Base-by-base conservation (phyloP, 176 grass and related monocot genomes). In the Bolboschoenus planiculmis region DNA sequence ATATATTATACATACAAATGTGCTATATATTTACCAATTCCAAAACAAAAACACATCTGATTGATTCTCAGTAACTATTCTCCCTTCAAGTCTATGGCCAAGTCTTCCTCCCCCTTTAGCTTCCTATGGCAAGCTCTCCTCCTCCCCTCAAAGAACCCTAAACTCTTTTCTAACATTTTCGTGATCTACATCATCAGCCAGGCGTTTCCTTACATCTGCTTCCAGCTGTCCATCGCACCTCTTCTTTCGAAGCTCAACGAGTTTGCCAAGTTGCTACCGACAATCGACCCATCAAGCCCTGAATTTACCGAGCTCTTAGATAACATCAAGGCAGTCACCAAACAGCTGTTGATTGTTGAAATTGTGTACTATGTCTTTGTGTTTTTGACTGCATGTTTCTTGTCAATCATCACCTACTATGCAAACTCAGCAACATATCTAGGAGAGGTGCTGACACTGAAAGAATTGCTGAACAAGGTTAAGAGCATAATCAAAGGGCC, bases 401-500 rank as follows among this genome's bases (percentile, higher is more conserved):
- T 86, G n/a, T 43, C 33, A 8, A 86, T 78, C 60, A 54, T 81
- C 16, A 31, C 15, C 11, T 71, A 60, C 24, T 72, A 68, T 46
- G 59, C 78, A 4, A 56, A 9, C 11, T 55, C 85, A 13, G 10
- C 31, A n/a, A 51, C 77, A 23, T 83, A 87, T 63, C 40, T 75
- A 33, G 55, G 67, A 27, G 48, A 83, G 85, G 26, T 67, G 2
- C 40, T 83, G 15, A 65, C 79, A 37, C 27, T 78, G 7, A 78
- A 66, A 42, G 80, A 78, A 24, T 18, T 83, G 18, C 20, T 63
- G 5, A 55, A 37, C 5, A 83, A 77, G 27, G 68, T 77, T 44
- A 68, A 57, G 62, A 2, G 73, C 9, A 80, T 64, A 21, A 64
- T 80, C 3, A 86, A 86, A 33, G 85, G 85, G 24, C 85, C 85